Evolutionary conservation across 768 basidiomycete genomes (phyloP), one percentile per base, ranked within the genome.

Genomic region (Lyophyllum semitale): DNA sequence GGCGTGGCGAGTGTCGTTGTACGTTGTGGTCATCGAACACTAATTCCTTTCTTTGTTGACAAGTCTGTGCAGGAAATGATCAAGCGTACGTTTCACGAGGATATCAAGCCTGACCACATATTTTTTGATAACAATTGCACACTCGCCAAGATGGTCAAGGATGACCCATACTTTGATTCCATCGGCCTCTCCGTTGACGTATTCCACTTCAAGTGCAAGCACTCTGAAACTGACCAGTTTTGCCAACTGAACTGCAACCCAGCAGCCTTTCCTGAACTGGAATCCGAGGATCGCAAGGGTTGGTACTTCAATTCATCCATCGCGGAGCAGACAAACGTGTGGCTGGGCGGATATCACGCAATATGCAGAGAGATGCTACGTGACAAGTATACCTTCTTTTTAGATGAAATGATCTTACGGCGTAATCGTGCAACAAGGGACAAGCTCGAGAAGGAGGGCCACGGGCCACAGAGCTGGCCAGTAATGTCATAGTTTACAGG

Each of bases 241-340:
- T 72, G 73, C 29, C 53, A 59, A 1, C 3, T 25, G 11, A 45
- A 70, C 44, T 75, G 72, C 58, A 72, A 73, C 51, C 71, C 72
- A 0, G 71, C 63, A 51, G 20, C 47, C 0, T 80, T 71, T 58
- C 68, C 67, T 2, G 75, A 79, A 35, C 64, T 81, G 5, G 20
- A 47, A 0, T 60, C 43, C 0, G 55, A 64, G 11, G 62, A 68
- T 12, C 61, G 60, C 0, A 59, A 61, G 9, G 32, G 26, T 3
- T 81, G 76, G 76, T 41, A 50, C 0, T 79, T 81, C 62, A 81
- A 80, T 30, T 77, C 71, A 0, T 80, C 75, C 0, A 61, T 66
- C 3, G 73, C 76, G 0, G 74, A 81, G 48, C 77, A 78, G 51
- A 61, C 68, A 0, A 81, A 81, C 55, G 67, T 66, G 0, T 81